Evolutionary conservation across 345 rosid species (phyloP), one percentile per base, ranked within the genome.

Genomic region (Gossypium longicalyx): DNA sequence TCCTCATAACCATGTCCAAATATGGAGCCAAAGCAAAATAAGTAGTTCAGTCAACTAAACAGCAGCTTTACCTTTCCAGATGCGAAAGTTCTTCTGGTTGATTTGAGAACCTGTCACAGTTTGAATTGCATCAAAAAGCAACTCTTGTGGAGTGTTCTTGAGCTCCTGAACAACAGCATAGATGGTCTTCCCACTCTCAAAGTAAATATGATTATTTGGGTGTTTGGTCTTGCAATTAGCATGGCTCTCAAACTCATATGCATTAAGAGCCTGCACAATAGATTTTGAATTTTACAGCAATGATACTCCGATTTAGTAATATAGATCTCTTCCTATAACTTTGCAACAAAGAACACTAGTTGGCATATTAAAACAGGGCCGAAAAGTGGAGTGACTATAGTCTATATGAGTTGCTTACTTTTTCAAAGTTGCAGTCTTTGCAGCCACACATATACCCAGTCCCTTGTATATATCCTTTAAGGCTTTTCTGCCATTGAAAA

Each of bases 141-240:
- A 76, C 70, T 85, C 87, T 67, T 85, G 89, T 20, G 86, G 83
- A 65, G 87, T 86, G 78, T 76, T 83, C 87, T 85, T 88, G 67
- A 88, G 79, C 86, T 86, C 92, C 76, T 88, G 92, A 76, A 88
- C 90, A 59, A 83, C 85, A 6, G 83, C 85, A 68, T 88, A 88
- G 44, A 88, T 82, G 68, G 92, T 88, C 86, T 86, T 88, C 43
- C 92, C 92, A 57, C 81, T 86, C 77, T 83, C 88, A 67, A 88
- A 86, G 84, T 86, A 88, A 71, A 88, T 88, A 69, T 34, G 41
- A 34, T 34, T 34, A 6, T 34, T 34, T 5, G 41, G 41, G 41
- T 34, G 41, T 34, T 34, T 86, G 68, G 92, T 86, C 83, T 86
- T 88, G 87, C 92, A 88, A 59, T 77, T 84, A 76, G 92, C 92